These are phyloP conservation scores for Phytopythium mirpurense DNA, from an alignment of 352 stramenopile species.

Conservation along the genomic window DNA sequence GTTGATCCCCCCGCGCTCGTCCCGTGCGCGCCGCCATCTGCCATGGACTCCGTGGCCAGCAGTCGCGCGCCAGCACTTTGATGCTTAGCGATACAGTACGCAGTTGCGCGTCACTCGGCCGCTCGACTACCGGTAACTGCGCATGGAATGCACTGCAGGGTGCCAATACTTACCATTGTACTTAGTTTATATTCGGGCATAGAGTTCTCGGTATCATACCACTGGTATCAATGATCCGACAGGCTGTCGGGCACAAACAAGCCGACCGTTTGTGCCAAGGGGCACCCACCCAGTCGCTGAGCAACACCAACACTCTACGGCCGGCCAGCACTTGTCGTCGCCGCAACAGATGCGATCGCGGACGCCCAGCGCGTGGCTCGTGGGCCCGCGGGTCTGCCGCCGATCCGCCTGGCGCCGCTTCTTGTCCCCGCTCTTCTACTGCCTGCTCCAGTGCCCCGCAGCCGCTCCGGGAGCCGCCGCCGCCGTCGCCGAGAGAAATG, in stretches of 20 bases:
- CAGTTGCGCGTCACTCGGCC: too few species aligned
- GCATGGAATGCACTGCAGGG: too few species aligned
- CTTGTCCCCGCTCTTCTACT: background rate
- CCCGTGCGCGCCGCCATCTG: background rate
- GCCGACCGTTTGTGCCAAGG: background rate
- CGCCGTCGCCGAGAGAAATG: too few species aligned
- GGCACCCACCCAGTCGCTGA: background rate
- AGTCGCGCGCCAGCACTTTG: background rate
- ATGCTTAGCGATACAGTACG: slow-evolving; percentile 1
- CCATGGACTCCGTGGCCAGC: background rate
- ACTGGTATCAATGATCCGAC: too few species aligned
- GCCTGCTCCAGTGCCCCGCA: background rate
- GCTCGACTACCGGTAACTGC: too few species aligned
- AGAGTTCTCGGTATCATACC: too few species aligned
- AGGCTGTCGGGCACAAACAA: too few species aligned
- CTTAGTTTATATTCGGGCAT: too few species aligned
- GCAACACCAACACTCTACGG: too few species aligned
- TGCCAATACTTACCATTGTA: too few species aligned
- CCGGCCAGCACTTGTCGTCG: too few species aligned
- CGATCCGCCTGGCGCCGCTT: background rate
- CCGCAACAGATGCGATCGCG: background rate
- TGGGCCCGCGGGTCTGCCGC: background rate
- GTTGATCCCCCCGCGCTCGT: background rate
- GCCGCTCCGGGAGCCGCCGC: too few species aligned
- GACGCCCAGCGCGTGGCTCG: background rate